Percentiles rank a stretch among this genome's conserved stretches.
Evolutionary conservation across 2,329 filamentous ascomycete genomes (phyloP).

Genomic region (Fonsecaea multimorphosa): DNA sequence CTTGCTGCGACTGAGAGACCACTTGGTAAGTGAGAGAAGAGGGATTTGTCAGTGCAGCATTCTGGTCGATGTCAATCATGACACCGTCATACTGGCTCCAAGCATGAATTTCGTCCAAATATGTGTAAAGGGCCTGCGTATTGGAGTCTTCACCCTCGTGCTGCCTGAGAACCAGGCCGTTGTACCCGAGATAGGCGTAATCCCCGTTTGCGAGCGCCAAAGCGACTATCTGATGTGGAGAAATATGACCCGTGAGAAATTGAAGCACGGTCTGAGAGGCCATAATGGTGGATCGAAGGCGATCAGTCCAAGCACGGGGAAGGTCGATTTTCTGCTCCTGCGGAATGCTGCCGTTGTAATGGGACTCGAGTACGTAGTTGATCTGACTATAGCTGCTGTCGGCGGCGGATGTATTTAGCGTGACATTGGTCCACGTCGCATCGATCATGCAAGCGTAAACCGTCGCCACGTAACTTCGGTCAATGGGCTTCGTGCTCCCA

Average conservation of each 20-base stretch:
- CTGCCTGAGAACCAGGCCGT: neutral
- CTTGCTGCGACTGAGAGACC: neutral
- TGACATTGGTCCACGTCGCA: slow-evolving; percentile 1
- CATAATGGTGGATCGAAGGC: neutral
- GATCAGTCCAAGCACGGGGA: neutral
- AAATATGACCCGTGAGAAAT: neutral
- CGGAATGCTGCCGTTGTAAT: neutral
- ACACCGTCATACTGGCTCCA: neutral
- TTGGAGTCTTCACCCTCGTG: neutral
- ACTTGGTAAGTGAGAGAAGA: neutral
- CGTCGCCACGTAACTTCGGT: neutral
- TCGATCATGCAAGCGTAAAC: neutral
- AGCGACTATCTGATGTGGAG: neutral
- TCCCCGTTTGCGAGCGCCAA: neutral
- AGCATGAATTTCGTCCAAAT: neutral
- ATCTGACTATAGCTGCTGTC: slow-evolving; percentile 1
- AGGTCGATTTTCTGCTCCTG: neutral
- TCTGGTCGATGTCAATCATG: neutral
- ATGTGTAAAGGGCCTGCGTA: neutral
- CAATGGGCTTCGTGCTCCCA: neutral
- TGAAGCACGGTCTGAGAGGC: neutral
- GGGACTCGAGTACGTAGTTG: neutral
- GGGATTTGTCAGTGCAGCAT: neutral
- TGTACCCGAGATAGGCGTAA: neutral
- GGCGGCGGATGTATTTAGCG: neutral